A percentile compares a stretch with the other conserved stretches of the same genome.
These are phyloP conservation scores for Schizopora paradoxa DNA, from an alignment of 1,284 basidiomycete species.

Conservation along the genomic window DNA sequence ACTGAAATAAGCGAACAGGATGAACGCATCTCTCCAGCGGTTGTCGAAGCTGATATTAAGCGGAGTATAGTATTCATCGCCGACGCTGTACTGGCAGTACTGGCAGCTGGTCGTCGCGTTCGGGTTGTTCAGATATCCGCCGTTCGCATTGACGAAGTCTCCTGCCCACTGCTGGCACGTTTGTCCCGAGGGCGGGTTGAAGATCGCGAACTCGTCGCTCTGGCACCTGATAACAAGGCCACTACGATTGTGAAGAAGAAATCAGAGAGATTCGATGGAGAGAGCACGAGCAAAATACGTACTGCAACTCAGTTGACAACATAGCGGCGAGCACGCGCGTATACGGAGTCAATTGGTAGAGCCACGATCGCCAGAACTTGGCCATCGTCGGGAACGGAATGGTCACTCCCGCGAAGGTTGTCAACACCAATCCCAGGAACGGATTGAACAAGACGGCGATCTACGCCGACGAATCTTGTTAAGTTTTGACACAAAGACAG, in stretches of 20 bases:
- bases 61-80: slow-evolving; percentile 66
- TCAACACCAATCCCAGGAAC: slow-evolving; percentile 63
- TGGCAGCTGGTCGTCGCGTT: slow-evolving; percentile 54
- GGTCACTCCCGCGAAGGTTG: slow-evolving; percentile 78
- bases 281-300: slow-evolving; percentile 22
- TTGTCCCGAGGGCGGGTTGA: slow-evolving; percentile 69
- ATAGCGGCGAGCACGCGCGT: slow-evolving; percentile 72
- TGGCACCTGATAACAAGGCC: slow-evolving; percentile 67
- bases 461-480: slow-evolving; percentile 30
- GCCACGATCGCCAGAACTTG: slow-evolving; percentile 72
- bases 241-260: slow-evolving; percentile 28
- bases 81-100: slow-evolving; percentile 68
- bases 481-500: not conserved
- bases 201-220: slow-evolving; percentile 59
- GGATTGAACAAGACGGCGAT: slow-evolving; percentile 82
- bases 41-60: slow-evolving; percentile 65
- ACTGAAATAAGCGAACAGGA: slow-evolving; percentile 61
- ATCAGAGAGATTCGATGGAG: not conserved
- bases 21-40: slow-evolving; percentile 72
- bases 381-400: slow-evolving; percentile 67
- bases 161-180: slow-evolving; percentile 71
- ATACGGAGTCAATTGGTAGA: slow-evolving; percentile 67
- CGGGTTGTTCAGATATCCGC: slow-evolving; percentile 79
- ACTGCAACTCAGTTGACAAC: slow-evolving; percentile 78
- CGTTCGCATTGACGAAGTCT: slow-evolving; percentile 55